Percentiles rank a stretch among this genome's conserved stretches.
These are phyloP conservation scores for Onygena corvina DNA, from an alignment of 2,329 filamentous ascomycete species.

Conservation along the genomic window DNA sequence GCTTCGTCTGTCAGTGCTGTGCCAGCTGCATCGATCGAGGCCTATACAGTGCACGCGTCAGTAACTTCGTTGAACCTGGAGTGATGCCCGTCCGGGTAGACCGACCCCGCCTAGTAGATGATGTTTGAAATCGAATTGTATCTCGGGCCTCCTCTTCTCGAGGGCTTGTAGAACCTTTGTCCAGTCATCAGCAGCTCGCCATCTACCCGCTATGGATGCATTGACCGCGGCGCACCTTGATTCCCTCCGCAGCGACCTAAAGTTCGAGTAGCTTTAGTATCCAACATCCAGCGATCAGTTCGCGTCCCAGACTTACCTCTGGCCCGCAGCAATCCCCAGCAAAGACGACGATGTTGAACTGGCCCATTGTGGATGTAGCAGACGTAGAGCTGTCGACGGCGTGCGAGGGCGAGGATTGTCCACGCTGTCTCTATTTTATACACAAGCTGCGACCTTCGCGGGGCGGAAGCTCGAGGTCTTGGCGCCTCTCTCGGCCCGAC, in stretches of 20 bases:
- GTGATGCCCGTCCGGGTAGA: conserved; percentile 21
- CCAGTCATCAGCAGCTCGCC: not conserved
- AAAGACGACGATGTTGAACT: conserved; percentile 67
- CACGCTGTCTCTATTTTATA: too few relatives aligned
- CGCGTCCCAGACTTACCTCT: conserved; percentile 24
- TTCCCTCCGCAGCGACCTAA: conserved; percentile 67
- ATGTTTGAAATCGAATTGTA: conserved; percentile 80
- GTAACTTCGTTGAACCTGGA: not conserved
- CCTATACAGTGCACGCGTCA: conserved; percentile 38
- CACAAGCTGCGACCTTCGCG: too few relatives aligned
- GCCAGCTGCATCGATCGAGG: conserved; percentile 74
- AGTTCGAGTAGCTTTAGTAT: conserved; percentile 12
- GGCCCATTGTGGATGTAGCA: conserved; percentile 13
- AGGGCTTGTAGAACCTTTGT: conserved; percentile 63
- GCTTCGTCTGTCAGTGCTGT: conserved; percentile 70
- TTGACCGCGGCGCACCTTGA: conserved; percentile 53
- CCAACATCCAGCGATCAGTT: conserved; percentile 13
- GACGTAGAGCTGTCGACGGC: not conserved
- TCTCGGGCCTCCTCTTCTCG: conserved; percentile 56
- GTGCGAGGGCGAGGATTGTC: too few relatives aligned
- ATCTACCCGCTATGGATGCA: not conserved
- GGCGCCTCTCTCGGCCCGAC: not conserved
- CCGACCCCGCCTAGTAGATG: conserved; percentile 85
- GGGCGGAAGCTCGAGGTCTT: not conserved
- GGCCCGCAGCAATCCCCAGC: conserved; percentile 75